Percentiles rank a stretch among this genome's conserved stretches.
These are phyloP conservation scores for Eucalyptus rudis DNA, from an alignment of 345 rosid species.

Conservation along the genomic window DNA sequence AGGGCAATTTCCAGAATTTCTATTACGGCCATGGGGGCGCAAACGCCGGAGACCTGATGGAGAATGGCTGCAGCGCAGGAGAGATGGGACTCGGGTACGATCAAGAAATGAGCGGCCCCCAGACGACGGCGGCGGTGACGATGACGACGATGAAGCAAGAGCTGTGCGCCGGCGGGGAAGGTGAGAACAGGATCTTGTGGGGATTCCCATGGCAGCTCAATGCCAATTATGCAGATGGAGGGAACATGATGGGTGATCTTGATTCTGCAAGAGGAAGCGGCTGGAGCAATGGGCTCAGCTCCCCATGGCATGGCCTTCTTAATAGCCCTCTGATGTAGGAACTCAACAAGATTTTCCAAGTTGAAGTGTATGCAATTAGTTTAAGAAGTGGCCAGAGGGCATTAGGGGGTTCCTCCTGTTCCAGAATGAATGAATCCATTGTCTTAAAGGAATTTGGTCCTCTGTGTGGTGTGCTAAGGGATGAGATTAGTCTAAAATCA, in stretches of 20 bases:
- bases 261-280: neutral
- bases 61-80: slow-evolving; percentile 1
- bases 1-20: slow-evolving; percentile 16
- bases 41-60: slow-evolving; percentile 16
- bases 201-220: slow-evolving; percentile 74
- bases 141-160: slow-evolving; percentile 57
- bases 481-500: neutral
- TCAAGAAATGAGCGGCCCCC: slow-evolving; percentile 3
- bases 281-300: neutral
- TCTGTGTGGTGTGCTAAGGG: neutral
- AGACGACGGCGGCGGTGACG: neutral
- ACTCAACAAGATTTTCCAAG: neutral
- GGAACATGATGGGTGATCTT: neutral
- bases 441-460: neutral
- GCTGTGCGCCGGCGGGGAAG: slow-evolving; percentile 16
- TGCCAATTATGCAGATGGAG: slow-evolving; percentile 11
- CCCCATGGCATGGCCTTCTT: neutral
- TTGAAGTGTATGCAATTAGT: neutral
- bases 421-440: neutral
- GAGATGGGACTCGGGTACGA: slow-evolving; percentile 23
- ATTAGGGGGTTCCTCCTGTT: neutral
- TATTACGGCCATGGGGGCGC: slow-evolving; percentile 28
- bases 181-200: slow-evolving; percentile 35
- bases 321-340: neutral
- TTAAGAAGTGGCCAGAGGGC: neutral